These are phyloP conservation scores for Myxozyma neotropica DNA, from an alignment of 805 yeast species.

Conservation along the genomic window DNA sequence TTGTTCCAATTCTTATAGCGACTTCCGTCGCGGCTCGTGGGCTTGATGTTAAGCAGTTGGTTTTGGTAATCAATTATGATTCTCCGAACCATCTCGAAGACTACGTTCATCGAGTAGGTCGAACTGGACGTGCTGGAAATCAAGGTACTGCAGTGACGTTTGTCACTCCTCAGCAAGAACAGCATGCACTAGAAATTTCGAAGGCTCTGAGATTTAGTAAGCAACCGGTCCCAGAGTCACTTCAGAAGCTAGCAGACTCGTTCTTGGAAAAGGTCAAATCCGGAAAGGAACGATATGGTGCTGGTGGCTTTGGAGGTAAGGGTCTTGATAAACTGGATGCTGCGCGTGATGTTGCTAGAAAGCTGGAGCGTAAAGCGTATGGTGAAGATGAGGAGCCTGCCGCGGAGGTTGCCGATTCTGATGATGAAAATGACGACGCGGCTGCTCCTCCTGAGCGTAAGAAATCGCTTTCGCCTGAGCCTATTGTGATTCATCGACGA, in stretches of 20 bases:
- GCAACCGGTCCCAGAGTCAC: constrained; percentile 54
- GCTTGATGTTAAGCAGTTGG: constrained; percentile 83
- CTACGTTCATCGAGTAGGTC: constrained; percentile 92
- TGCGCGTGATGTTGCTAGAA: constrained; percentile 54
- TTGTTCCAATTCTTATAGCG: constrained; percentile 68
- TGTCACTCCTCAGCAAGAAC: constrained; percentile 60
- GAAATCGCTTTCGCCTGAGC: constrained; percentile 25
- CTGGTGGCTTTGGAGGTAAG: constrained; percentile 84
- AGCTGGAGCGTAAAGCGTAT: constrained; percentile 53
- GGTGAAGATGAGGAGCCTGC: constrained; percentile 46
- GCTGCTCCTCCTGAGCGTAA: constrained; percentile 26
- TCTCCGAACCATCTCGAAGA: constrained; percentile 90
- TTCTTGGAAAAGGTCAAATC: constrained; percentile 63
- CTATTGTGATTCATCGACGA: constrained; percentile 13
- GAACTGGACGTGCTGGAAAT: constrained; percentile 92
- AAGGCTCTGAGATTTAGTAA: constrained; percentile 66
- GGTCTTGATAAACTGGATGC: constrained; percentile 81
- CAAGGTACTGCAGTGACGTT: constrained; percentile 77
- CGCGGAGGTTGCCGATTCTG: constrained; percentile 37
- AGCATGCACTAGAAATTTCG: constrained; percentile 67
- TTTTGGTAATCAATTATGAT: constrained; percentile 78
- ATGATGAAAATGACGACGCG: constrained; percentile 37
- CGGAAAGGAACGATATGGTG: constrained; percentile 62
- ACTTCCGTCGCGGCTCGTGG: constrained; percentile 97
- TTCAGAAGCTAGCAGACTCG: constrained; percentile 53